phyloP scores from a whole-genome alignment of 768 basidiomycete genomes.

The Lyophyllum atratum region DNA sequence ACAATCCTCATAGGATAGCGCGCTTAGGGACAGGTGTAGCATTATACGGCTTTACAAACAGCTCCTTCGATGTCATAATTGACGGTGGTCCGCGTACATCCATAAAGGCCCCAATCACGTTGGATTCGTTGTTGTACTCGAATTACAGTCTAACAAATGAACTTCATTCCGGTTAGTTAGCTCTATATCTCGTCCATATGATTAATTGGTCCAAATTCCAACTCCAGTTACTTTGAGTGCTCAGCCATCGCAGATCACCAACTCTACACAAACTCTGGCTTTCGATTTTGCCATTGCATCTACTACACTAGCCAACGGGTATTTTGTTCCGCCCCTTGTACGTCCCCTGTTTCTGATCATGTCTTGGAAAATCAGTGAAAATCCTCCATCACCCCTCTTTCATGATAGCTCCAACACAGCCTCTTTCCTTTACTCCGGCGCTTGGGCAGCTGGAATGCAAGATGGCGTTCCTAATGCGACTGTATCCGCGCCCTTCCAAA shows the following conservation, averaged over 20 bases:
- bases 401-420: conserved; percentile 15
- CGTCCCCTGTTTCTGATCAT: background rate
- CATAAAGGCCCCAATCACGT: background rate
- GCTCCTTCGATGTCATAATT: conserved; percentile 17
- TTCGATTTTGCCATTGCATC: conserved; percentile 15
- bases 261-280: conserved; percentile 9
- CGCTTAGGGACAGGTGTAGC: conserved; percentile 12
- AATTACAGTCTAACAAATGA: conserved; percentile 10
- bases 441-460: conserved; percentile 10
- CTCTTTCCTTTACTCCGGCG: conserved; percentile 12
- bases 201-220: background rate
- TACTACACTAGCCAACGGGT: conserved; percentile 12
- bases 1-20: background rate
- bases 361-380: conserved; percentile 10
- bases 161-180: conserved; percentile 11
- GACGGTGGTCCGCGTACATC: conserved; percentile 10
- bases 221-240: conserved; percentile 17
- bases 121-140: conserved; percentile 14
- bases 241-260: conserved; percentile 4
- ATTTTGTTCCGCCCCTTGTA: background rate
- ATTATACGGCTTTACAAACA: conserved; percentile 12
- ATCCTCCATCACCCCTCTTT: conserved; percentile 16
- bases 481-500: conserved; percentile 13
- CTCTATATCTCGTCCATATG: background rate
- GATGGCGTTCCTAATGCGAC: conserved; percentile 20